phyloP scores from a whole-genome alignment of 192 early-diverging fungal genomes.

The Coemansia sp. region DNA sequence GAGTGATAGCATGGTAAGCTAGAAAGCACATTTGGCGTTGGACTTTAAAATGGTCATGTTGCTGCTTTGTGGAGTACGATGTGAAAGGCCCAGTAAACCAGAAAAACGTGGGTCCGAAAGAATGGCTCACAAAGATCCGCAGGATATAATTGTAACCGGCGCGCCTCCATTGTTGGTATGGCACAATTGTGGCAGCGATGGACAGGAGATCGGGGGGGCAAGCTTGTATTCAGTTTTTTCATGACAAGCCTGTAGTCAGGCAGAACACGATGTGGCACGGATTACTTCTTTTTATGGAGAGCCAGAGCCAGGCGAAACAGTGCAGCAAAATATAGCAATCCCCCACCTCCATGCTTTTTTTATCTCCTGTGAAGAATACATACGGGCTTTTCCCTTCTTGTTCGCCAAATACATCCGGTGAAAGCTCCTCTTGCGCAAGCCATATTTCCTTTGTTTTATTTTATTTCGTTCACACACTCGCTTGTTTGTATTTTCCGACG shows the following conservation, averaged over 20 bases:
- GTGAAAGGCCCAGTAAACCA: neutral
- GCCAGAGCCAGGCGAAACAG: neutral
- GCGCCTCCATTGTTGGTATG: neutral
- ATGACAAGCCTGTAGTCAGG: no score
- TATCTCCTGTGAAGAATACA: neutral
- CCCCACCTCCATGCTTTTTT: neutral
- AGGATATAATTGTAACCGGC: neutral
- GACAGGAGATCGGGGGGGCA: no score
- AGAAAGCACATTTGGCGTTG: neutral
- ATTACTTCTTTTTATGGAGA: neutral
- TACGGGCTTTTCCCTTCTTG: neutral
- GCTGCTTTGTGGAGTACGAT: neutral
- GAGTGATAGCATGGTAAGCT: neutral
- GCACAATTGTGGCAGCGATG: neutral
- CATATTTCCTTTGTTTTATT: neutral
- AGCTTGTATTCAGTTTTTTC: no score
- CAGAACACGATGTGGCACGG: neutral
- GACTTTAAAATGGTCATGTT: neutral
- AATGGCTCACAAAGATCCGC: neutral
- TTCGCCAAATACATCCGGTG: neutral
- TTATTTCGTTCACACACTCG: neutral
- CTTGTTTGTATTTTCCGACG: neutral
- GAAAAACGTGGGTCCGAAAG: no score
- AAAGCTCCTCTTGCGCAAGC: neutral
- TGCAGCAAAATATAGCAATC: constrained; percentile 2